Evolutionary conservation across 2,329 filamentous ascomycete species (phyloP).

Genomic region (Sphaerulina musiva): DNA sequence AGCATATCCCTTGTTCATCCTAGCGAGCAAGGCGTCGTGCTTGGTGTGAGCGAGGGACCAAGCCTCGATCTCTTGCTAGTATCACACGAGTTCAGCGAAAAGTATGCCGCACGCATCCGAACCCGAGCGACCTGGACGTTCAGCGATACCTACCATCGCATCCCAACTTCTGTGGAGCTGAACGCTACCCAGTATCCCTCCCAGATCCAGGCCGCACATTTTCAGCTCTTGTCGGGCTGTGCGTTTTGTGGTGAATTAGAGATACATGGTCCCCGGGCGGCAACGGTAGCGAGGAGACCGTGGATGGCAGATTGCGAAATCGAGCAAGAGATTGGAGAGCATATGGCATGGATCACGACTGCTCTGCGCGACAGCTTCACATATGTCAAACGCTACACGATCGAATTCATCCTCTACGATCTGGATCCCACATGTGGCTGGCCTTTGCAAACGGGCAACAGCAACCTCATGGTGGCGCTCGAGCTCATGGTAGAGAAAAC

Average conservation of each 20-base stretch:
- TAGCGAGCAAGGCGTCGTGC: not conserved
- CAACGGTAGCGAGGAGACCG: too few relatives aligned
- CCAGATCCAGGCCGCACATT: not conserved
- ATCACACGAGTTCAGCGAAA: not conserved
- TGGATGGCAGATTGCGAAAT: not conserved
- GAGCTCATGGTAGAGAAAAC: too few relatives aligned
- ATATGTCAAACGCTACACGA: not conserved
- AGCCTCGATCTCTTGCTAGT: not conserved
- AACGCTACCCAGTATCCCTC: not conserved
- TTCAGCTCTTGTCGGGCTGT: not conserved
- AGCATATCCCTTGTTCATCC: too few relatives aligned
- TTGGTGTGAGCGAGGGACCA: not conserved
- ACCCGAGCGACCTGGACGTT: not conserved
- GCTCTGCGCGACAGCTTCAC: not conserved
- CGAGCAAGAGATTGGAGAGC: not conserved
- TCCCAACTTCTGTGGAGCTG: not conserved
- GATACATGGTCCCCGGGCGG: too few relatives aligned
- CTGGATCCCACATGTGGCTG: not conserved
- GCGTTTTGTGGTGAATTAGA: not conserved
- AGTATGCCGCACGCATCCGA: not conserved
- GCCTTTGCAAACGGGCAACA: not conserved
- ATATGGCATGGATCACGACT: not conserved
- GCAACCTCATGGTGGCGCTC: too few relatives aligned
- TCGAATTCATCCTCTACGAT: not conserved
- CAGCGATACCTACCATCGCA: not conserved